Evolutionary conservation across 2,329 filamentous ascomycete genomes (phyloP).

Genomic region (Ascomycota sp.): DNA sequence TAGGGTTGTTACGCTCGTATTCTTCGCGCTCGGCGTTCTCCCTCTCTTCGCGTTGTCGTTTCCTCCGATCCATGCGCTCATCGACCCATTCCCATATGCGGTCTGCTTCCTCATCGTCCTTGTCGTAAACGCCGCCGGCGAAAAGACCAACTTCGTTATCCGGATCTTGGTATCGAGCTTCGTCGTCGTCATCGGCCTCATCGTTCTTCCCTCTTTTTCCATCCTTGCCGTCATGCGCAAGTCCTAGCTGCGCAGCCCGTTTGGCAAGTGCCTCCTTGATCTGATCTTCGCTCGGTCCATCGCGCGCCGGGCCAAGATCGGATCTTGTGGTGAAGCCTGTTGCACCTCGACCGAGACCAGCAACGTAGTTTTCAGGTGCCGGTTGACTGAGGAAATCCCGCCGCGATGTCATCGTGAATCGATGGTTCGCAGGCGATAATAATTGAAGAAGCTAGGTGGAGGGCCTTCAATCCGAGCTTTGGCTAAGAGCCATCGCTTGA

Average conservation of each 20-base stretch:
- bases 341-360: conserved; percentile 89
- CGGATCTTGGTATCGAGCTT: conserved; percentile 79
- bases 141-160: conserved; percentile 95
- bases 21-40: conserved; percentile 82
- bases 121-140: conserved; percentile 85
- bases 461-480: background rate
- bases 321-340: conserved; percentile 96
- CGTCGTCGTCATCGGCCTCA: conserved; percentile 50
- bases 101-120: conserved; percentile 95
- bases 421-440: background rate
- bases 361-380: conserved; percentile 75
- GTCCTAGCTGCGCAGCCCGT: conserved; percentile 66
- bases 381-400: conserved; percentile 77
- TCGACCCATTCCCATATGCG: conserved; percentile 90
- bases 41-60: conserved; percentile 81
- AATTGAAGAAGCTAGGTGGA: background rate
- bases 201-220: conserved; percentile 53
- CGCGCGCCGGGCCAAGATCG: conserved; percentile 82
- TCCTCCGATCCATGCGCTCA: conserved; percentile 88
- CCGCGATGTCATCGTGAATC: conserved; percentile 33
- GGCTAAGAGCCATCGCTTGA: too few species aligned
- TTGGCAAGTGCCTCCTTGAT: conserved; percentile 96
- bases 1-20: conserved; percentile 92
- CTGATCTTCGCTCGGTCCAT: conserved; percentile 91
- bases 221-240: conserved; percentile 46